Percentiles rank a stretch among this genome's conserved stretches.
Evolutionary conservation across 2,329 filamentous ascomycete species (phyloP).

Genomic region (Macrophomina tecta): DNA sequence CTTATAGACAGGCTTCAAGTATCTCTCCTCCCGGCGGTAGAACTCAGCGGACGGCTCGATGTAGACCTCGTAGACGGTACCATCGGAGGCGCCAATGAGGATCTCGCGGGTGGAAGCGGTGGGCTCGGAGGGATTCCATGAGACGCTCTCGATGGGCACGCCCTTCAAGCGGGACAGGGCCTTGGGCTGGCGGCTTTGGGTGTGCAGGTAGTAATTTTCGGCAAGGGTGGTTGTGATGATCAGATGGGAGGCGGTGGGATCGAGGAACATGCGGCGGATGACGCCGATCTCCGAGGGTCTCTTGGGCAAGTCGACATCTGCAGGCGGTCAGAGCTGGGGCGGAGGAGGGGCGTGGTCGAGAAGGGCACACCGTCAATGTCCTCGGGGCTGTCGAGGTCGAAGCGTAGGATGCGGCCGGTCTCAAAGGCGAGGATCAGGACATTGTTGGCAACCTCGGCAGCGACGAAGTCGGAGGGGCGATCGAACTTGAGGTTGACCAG

Average conservation of each 20-base stretch:
- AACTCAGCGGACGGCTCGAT: constrained; percentile 95
- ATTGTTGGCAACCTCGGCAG: constrained; percentile 96
- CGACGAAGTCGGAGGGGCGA: constrained; percentile 93
- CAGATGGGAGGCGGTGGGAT: constrained; percentile 93
- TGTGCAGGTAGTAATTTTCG: constrained; percentile 98
- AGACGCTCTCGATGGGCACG: constrained; percentile 84
- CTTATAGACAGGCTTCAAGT: constrained; percentile 82
- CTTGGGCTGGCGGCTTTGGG: constrained; percentile 87
- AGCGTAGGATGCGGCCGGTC: constrained; percentile 89
- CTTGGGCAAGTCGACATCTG: constrained; percentile 96
- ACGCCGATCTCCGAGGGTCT: constrained; percentile 88
- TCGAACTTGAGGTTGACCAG: constrained; percentile 92
- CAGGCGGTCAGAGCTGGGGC: constrained; percentile 2
- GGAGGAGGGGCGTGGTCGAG: neutral
- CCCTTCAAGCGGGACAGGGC: constrained; percentile 81
- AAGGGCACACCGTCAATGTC: constrained; percentile 74
- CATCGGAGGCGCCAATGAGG: constrained; percentile 87
- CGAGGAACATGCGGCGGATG: constrained; percentile 95
- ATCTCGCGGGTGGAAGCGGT: constrained; percentile 96
- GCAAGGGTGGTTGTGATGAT: constrained; percentile 88
- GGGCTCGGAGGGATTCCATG: constrained; percentile 92
- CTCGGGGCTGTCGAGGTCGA: constrained; percentile 89
- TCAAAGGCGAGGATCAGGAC: constrained; percentile 91
- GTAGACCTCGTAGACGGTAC: constrained; percentile 92
- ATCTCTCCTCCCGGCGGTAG: constrained; percentile 93